Percentiles rank a stretch among this genome's conserved stretches.
phyloP scores from a whole-genome alignment of 768 basidiomycete species.

The Pulveroboletus frians region DNA sequence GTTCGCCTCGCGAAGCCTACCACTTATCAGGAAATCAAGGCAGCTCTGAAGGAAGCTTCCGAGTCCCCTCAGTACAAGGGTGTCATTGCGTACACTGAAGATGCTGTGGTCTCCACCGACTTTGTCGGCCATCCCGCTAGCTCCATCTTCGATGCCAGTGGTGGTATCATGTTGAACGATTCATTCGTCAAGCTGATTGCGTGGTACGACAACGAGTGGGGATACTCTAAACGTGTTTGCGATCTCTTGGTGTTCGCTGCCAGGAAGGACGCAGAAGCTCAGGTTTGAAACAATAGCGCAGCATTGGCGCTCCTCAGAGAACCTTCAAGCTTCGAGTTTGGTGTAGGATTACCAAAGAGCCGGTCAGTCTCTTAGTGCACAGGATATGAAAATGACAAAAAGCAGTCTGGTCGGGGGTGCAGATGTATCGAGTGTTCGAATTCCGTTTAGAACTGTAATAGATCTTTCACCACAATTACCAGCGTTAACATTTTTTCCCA shows the following conservation, averaged over 20 bases:
- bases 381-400: constrained; percentile 2
- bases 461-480: constrained; percentile 1
- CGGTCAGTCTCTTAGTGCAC: neutral
- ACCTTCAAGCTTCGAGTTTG: neutral
- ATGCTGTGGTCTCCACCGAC: constrained; percentile 89
- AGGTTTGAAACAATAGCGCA: constrained; percentile 7
- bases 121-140: constrained; percentile 77
- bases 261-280: constrained; percentile 51
- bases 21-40: constrained; percentile 89
- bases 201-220: constrained; percentile 96
- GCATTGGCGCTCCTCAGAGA: neutral
- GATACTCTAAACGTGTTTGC: constrained; percentile 89
- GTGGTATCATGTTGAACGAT: constrained; percentile 87
- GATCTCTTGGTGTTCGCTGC: constrained; percentile 84
- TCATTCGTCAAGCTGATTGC: constrained; percentile 95
- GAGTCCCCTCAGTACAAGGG: constrained; percentile 58
- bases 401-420: neutral
- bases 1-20: constrained; percentile 85
- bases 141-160: constrained; percentile 90
- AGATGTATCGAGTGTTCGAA: constrained; percentile 12
- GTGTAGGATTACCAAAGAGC: constrained; percentile 15
- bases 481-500: neutral
- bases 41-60: constrained; percentile 72
- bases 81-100: constrained; percentile 88
- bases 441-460: constrained; percentile 5